These are phyloP conservation scores for Saccharomycopsis crataegensis DNA, from an alignment of 1,139 yeast genomes.

Conservation along the genomic window DNA sequence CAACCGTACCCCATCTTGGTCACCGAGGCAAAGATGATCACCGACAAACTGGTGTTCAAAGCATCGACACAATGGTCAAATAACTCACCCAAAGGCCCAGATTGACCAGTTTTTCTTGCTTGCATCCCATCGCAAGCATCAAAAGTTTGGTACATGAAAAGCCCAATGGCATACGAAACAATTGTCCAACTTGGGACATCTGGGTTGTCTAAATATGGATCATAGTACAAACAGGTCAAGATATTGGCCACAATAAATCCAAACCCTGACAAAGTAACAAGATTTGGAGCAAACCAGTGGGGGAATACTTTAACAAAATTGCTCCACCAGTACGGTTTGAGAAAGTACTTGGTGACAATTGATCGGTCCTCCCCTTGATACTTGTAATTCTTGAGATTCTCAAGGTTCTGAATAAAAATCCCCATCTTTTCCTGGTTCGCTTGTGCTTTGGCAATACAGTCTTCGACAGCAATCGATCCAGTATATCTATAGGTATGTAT, in stretches of 20 bases:
- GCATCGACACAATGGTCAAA: constrained; percentile 95
- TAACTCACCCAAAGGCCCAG: constrained; percentile 90
- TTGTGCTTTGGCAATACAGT: neutral
- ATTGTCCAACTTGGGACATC: constrained; percentile 78
- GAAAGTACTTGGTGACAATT: constrained; percentile 59
- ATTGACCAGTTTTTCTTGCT: constrained; percentile 86
- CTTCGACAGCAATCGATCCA: no score
- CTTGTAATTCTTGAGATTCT: constrained; percentile 61
- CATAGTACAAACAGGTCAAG: constrained; percentile 58
- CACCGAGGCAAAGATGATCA: constrained; percentile 64
- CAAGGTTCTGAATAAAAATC: constrained; percentile 53
- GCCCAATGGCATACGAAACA: constrained; percentile 70
- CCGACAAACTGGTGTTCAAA: constrained; percentile 75
- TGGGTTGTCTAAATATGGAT: constrained; percentile 52
- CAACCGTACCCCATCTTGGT: constrained; percentile 67
- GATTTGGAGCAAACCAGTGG: constrained; percentile 78
- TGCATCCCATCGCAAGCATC: constrained; percentile 97
- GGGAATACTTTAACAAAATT: constrained; percentile 72
- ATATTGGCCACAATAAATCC: constrained; percentile 61
- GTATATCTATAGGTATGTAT: no score
- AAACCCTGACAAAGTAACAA: constrained; percentile 76
- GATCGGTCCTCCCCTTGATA: constrained; percentile 80
- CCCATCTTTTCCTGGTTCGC: constrained; percentile 45
- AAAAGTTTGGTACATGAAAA: constrained; percentile 88
- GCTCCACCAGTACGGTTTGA: constrained; percentile 73